These are phyloP conservation scores for Yamadazyma olivae DNA, from an alignment of 805 yeast genomes.

Conservation along the genomic window DNA sequence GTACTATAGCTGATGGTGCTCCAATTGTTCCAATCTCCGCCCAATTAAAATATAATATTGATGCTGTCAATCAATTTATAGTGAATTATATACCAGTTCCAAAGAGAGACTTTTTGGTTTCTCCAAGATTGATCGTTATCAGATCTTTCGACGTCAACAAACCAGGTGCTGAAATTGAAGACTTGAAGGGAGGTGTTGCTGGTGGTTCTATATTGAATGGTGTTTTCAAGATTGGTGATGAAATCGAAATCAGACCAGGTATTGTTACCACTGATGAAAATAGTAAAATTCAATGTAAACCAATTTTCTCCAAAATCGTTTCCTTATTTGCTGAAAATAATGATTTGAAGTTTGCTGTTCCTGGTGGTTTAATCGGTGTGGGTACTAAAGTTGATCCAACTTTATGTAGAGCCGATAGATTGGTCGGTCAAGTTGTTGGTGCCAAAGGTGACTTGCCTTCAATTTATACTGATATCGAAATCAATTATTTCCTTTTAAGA, in stretches of 20 bases:
- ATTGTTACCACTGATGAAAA: constrained; percentile 92
- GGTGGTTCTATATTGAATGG: constrained; percentile 98
- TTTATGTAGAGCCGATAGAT: constrained; percentile 97
- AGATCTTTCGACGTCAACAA: constrained; percentile 98
- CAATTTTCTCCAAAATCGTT: constrained; percentile 90
- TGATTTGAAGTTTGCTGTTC: constrained; percentile 97
- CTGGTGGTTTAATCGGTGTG: constrained; percentile 99
- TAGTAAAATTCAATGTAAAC: constrained; percentile 88
- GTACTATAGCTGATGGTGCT: constrained; percentile 98
- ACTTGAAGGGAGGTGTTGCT: constrained; percentile 99
- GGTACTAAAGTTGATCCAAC: constrained; percentile 99
- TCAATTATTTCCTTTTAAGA: constrained; percentile 93
- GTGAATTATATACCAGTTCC: constrained; percentile 96
- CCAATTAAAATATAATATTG: constrained; percentile 96
- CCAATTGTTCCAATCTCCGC: constrained; percentile 99
- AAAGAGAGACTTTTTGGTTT: constrained; percentile 87
- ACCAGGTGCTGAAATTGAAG: constrained; percentile 97
- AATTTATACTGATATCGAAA: constrained; percentile 95
- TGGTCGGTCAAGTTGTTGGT: constrained; percentile 99
- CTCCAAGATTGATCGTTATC: constrained; percentile 93
- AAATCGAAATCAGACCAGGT: constrained; percentile 99
- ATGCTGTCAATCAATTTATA: constrained; percentile 96
- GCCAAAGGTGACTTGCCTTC: constrained; percentile 95
- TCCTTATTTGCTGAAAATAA: constrained; percentile 97
- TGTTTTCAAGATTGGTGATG: constrained; percentile 96